Percentiles rank a stretch among this genome's conserved stretches.
These are phyloP conservation scores for Fusarium kyushuense DNA, from an alignment of 2,329 filamentous ascomycete species.

Conservation along the genomic window DNA sequence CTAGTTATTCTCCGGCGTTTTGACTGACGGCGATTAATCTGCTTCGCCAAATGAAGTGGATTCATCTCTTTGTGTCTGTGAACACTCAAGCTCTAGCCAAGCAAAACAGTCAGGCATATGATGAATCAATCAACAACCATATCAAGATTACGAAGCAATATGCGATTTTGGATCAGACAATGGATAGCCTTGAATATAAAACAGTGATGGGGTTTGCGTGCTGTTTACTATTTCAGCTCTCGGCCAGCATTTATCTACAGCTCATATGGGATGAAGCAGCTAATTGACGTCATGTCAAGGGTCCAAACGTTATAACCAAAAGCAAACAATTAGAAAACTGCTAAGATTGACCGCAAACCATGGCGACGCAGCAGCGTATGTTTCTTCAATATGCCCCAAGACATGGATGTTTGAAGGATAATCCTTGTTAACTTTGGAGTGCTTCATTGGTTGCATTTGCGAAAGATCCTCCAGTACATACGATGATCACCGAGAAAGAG, in stretches of 20 bases:
- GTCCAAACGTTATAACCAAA: constrained; percentile 9
- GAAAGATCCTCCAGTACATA: constrained; percentile 5
- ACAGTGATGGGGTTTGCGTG: background rate
- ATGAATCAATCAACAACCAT: no score
- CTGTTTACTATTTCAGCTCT: background rate
- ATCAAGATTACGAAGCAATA: background rate
- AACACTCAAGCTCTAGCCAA: background rate
- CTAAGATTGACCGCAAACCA: background rate
- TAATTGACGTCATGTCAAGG: constrained; percentile 33
- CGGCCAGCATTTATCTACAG: constrained; percentile 5
- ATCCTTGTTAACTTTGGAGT: constrained; percentile 19
- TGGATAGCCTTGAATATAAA: background rate
- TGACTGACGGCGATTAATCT: background rate
- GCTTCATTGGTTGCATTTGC: constrained; percentile 17
- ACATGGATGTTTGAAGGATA: constrained; percentile 24
- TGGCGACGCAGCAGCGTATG: background rate
- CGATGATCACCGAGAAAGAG: constrained; percentile 15
- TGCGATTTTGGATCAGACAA: no score
- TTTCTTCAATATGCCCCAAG: constrained; percentile 5
- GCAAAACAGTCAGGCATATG: background rate
- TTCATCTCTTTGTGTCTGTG: background rate
- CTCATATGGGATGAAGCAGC: background rate
- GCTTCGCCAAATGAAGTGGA: no score
- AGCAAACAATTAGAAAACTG: constrained; percentile 5
- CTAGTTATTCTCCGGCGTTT: background rate